A percentile compares a stretch with the other conserved stretches of the same genome.
Conservation (phyloP, 1,284 basidiomycete genomes). For the Ustilago cynodontis region DNA sequence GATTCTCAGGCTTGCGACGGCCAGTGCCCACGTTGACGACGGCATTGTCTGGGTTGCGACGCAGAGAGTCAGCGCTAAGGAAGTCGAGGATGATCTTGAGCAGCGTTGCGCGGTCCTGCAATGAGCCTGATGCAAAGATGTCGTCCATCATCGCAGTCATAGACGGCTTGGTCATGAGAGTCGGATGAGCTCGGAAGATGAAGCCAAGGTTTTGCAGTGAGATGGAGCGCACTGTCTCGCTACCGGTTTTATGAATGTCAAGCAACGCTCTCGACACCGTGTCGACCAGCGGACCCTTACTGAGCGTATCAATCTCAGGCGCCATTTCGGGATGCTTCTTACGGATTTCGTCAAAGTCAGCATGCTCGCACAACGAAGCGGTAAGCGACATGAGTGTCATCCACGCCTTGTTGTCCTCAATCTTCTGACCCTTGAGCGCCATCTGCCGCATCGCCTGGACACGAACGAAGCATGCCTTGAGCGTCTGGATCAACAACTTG, state of each 20-base stretch:
- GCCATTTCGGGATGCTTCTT: conserved; percentile 62
- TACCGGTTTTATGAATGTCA: conserved; percentile 77
- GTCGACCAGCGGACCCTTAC: conserved; percentile 80
- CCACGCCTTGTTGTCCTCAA: conserved; percentile 49
- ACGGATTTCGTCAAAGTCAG: conserved; percentile 84
- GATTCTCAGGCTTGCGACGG: conserved; percentile 57
- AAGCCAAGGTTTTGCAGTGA: conserved; percentile 84
- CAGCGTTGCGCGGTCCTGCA: conserved; percentile 80
- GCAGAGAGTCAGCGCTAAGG: conserved; percentile 48
- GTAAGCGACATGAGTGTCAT: conserved; percentile 58
- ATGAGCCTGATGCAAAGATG: conserved; percentile 80
- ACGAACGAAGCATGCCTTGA: conserved; percentile 48
- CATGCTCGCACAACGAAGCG: conserved; percentile 83
- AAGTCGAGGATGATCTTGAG: conserved; percentile 87
- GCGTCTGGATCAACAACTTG: conserved; percentile 78
- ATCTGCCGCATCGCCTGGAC: conserved; percentile 41
- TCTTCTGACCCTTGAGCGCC: conserved; percentile 34
- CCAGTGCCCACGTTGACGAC: conserved; percentile 38
- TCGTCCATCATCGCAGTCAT: conserved; percentile 88
- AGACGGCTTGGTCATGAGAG: conserved; percentile 82
- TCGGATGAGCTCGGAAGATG: conserved; percentile 90
- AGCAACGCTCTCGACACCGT: conserved; percentile 83
- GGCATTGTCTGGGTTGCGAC: conserved; percentile 43
- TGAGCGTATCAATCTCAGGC: conserved; percentile 41
- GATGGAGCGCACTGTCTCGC: conserved; percentile 75